Evolutionary conservation across 768 basidiomycete genomes (phyloP), one percentile per base, ranked within the genome.

Genomic region (Amanita exitialis): DNA sequence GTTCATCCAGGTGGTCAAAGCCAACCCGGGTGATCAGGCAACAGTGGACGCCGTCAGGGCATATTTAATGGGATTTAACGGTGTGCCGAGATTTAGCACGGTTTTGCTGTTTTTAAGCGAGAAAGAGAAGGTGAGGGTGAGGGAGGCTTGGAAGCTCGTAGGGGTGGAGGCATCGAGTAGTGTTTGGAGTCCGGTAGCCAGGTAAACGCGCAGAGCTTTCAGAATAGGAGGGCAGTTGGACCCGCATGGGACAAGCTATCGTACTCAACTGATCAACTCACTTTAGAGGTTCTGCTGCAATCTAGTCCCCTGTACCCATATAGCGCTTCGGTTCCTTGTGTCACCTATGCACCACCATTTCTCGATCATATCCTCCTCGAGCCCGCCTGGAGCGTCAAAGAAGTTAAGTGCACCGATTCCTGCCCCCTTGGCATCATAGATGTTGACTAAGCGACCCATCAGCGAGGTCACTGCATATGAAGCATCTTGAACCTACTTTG

Each of bases 331-430:
- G 65, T 93, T 93, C 46, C 75, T 72, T 4, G 59, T 59, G 59
- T 88, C 82, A 0, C 91, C 91, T 37, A 86, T 61, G 58, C 87
- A 88, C 89, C 90, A 94, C 92, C 92, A 93, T 61, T 85, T 89
- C 64, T 94, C 92, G 20, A 93, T 56, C 66, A 78, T 68, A 46
- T 83, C 84, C 38, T 69, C 59, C 6, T 53, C 59, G 13, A 68
- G 53, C 49, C 13, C 46, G 36, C 28, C 52, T 15, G 44, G 58
- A 23, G 21, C 16, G 47, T 69, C 67, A 57, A 90, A 82, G 58
- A 89, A 83, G 60, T 91, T 87, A 6, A 92, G 71, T 2, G 72
- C 66, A 0, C 87, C 90, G 2, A 79, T 63, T 2, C 84, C 86
- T 0, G 53, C 45, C 3, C 64, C 59, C 6, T 51, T 56, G 6